phyloP scores from a whole-genome alignment of 352 stramenopile species.

The Thalassiosira oceanica region DNA sequence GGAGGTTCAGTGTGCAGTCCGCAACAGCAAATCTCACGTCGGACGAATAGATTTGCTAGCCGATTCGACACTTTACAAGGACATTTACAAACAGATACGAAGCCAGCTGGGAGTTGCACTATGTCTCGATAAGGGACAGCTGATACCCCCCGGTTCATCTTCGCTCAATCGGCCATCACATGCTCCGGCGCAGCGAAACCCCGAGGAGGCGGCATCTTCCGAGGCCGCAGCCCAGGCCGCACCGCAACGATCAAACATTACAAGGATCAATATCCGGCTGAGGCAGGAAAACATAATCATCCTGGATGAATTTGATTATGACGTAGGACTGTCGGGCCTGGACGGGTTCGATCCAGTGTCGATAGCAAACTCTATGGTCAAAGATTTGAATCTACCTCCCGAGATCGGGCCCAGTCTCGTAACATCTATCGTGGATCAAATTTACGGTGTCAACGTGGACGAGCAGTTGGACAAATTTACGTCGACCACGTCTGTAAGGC shows the following conservation, averaged over 20 bases:
- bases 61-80: constrained; percentile 39
- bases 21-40: constrained; percentile 33
- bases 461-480: constrained; percentile 17
- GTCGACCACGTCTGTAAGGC: not conserved
- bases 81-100: constrained; percentile 54
- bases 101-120: constrained; percentile 49
- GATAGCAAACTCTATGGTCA: constrained; percentile 50
- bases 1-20: constrained; percentile 64
- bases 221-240: constrained; percentile 7
- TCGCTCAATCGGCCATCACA: not conserved
- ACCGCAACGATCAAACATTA: too few species aligned
- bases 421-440: constrained; percentile 65
- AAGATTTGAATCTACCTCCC: constrained; percentile 69
- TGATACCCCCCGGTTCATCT: constrained; percentile 10
- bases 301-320: constrained; percentile 73
- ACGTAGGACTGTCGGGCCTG: constrained; percentile 42
- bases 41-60: constrained; percentile 59
- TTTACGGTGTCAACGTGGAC: constrained; percentile 50
- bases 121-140: constrained; percentile 18
- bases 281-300: constrained; percentile 57
- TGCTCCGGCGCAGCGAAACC: too few species aligned
- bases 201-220: constrained; percentile 3
- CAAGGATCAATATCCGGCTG: constrained; percentile 61
- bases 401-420: constrained; percentile 56
- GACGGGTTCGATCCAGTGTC: constrained; percentile 45